These are phyloP conservation scores for Yarrowia alimentaria DNA, from an alignment of 805 yeast species.

Conservation along the genomic window DNA sequence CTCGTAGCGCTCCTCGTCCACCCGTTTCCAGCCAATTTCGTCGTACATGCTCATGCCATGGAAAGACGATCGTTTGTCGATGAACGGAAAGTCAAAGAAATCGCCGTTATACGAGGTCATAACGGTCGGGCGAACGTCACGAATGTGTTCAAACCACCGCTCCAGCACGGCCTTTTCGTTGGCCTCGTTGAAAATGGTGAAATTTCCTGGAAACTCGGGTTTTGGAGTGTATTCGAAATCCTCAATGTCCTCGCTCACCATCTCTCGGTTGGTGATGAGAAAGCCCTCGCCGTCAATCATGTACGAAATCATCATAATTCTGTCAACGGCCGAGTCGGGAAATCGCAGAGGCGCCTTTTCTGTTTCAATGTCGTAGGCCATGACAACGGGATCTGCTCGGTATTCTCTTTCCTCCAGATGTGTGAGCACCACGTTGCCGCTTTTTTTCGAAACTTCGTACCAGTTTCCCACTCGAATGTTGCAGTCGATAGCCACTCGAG, in stretches of 20 bases:
- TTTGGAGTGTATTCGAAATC: slow-evolving; percentile 97
- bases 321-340: slow-evolving; percentile 88
- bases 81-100: slow-evolving; percentile 98
- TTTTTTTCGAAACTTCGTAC: slow-evolving; percentile 74
- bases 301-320: slow-evolving; percentile 97
- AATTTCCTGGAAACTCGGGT: slow-evolving; percentile 90
- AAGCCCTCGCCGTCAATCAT: slow-evolving; percentile 99
- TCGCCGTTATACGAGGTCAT: slow-evolving; percentile 98
- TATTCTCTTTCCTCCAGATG: slow-evolving; percentile 76
- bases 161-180: slow-evolving; percentile 73
- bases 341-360: slow-evolving; percentile 94
- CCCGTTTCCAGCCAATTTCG: slow-evolving; percentile 91
- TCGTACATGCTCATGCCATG: slow-evolving; percentile 86
- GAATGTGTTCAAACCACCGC: slow-evolving; percentile 83
- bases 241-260: slow-evolving; percentile 89
- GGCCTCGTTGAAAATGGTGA: slow-evolving; percentile 84
- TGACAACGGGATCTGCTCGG: slow-evolving; percentile 94
- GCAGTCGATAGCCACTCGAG: slow-evolving; percentile 86
- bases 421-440: slow-evolving; percentile 52
- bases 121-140: slow-evolving; percentile 90
- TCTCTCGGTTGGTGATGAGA: slow-evolving; percentile 89
- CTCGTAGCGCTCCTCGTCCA: slow-evolving; percentile 92
- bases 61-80: slow-evolving; percentile 78
- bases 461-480: slow-evolving; percentile 90
- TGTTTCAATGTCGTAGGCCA: slow-evolving; percentile 97